Conservation (phyloP, 495 filamentous ascomycete genomes). For the Alectoria sarmentosa region DNA sequence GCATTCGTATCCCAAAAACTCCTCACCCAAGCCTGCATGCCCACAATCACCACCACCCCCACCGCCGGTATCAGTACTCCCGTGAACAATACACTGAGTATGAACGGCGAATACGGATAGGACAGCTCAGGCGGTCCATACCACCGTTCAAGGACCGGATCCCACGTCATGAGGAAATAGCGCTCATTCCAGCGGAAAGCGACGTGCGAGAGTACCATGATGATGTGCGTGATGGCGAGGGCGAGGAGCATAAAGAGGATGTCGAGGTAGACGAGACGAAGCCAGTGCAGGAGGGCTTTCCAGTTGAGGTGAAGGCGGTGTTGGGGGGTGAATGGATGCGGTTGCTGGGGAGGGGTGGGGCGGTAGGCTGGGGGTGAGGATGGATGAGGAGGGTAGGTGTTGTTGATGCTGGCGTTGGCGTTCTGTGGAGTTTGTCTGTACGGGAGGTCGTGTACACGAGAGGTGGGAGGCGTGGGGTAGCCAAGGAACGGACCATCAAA, state of each 20-base stretch:
- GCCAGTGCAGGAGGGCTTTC: not conserved
- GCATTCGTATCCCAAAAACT: slow-evolving; percentile 20
- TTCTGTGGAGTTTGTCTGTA: not conserved
- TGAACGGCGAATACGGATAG: slow-evolving; percentile 4
- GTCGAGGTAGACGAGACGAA: slow-evolving; percentile 7
- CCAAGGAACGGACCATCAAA: not conserved
- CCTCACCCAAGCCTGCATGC: slow-evolving; percentile 21
- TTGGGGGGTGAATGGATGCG: not conserved
- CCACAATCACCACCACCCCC: slow-evolving; percentile 7
- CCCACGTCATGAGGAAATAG: slow-evolving; percentile 12
- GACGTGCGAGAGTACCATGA: not conserved
- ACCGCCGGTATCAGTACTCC: slow-evolving; percentile 4
- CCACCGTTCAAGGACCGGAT: slow-evolving; percentile 6
- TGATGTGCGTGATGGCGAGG: not conserved
- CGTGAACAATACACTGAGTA: not conserved
- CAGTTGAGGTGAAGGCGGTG: not conserved
- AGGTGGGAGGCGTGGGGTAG: not conserved
- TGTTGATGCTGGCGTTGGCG: not conserved
- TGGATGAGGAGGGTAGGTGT: not conserved
- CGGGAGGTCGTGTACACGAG: not conserved
- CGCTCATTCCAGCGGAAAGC: not conserved
- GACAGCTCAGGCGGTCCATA: slow-evolving; percentile 15
- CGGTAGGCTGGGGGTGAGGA: not conserved
- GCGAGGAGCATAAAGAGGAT: not conserved
- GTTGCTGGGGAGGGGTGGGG: not conserved